phyloP scores from a whole-genome alignment of 2,329 filamentous ascomycete species.

The Fusarium tupiense region DNA sequence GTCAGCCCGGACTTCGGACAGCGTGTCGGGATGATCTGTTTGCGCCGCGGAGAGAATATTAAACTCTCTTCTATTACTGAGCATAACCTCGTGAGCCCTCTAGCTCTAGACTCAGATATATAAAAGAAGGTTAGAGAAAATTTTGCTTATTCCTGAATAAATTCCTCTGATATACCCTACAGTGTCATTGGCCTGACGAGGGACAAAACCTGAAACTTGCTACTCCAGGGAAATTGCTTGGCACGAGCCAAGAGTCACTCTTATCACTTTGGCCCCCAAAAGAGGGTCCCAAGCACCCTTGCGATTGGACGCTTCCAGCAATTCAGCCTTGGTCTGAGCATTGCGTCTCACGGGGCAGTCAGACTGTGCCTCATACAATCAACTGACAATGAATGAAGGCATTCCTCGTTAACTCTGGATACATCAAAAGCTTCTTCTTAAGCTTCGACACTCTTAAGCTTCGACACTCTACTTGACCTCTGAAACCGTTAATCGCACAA shows the following conservation, averaged over 20 bases:
- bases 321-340: neutral
- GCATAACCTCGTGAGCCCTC: neutral
- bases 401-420: too few relatives aligned
- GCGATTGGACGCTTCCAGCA: neutral
- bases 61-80: neutral
- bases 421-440: neutral
- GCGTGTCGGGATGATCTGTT: neutral
- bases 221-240: neutral
- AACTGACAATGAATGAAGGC: too few relatives aligned
- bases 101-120: neutral
- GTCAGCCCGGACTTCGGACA: neutral
- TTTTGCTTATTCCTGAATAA: too few relatives aligned
- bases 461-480: accelerated
- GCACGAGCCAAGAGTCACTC: neutral
- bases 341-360: neutral
- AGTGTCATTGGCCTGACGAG: too few relatives aligned
- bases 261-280: neutral
- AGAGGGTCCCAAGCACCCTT: neutral
- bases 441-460: accelerated
- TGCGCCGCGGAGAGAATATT: neutral
- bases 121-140: neutral
- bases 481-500: neutral
- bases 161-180: too few relatives aligned
- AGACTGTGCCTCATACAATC: neutral
- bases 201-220: neutral